phyloP scores from a whole-genome alignment of 2,329 filamentous ascomycete species.

The Furcasterigmium sp. region DNA sequence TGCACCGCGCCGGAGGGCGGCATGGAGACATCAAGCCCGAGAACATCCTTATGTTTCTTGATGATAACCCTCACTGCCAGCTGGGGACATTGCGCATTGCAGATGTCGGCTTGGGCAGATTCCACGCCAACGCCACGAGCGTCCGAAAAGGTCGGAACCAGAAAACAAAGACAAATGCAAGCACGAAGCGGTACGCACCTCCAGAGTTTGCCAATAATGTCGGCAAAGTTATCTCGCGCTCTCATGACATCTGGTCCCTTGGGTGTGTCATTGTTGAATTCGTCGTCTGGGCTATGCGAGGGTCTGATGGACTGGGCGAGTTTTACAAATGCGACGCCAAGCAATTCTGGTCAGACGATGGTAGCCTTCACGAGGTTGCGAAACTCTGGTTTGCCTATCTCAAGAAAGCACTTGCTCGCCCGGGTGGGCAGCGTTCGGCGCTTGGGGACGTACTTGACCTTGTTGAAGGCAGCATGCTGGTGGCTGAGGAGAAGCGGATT shows the following conservation, averaged over 20 bases:
- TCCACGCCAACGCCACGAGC: neutral
- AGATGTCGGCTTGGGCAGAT: conserved; percentile 1
- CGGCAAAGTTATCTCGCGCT: conserved; percentile 14
- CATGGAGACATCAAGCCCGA: conserved; percentile 8
- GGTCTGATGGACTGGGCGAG: conserved; percentile 2
- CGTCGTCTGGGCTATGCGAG: conserved; percentile 20
- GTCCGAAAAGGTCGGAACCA: neutral
- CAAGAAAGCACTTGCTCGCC: too few species aligned
- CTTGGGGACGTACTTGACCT: too few species aligned
- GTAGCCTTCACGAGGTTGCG: too few species aligned
- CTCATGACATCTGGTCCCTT: conserved; percentile 24
- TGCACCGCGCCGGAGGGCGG: neutral
- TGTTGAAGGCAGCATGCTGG: too few species aligned
- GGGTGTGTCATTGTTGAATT: conserved; percentile 23
- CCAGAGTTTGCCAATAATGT: neutral
- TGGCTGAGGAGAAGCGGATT: too few species aligned
- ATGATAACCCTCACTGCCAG: fast-evolving
- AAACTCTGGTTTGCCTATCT: too few species aligned
- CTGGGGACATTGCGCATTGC: neutral
- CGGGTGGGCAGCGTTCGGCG: too few species aligned
- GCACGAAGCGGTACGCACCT: conserved; percentile 4
- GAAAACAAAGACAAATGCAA: neutral
- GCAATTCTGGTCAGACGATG: neutral
- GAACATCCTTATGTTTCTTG: conserved; percentile 5
- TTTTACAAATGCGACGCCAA: neutral